Evolutionary conservation across 495 filamentous ascomycete species (phyloP).

Genomic region (Talaromyces stipitatus): DNA sequence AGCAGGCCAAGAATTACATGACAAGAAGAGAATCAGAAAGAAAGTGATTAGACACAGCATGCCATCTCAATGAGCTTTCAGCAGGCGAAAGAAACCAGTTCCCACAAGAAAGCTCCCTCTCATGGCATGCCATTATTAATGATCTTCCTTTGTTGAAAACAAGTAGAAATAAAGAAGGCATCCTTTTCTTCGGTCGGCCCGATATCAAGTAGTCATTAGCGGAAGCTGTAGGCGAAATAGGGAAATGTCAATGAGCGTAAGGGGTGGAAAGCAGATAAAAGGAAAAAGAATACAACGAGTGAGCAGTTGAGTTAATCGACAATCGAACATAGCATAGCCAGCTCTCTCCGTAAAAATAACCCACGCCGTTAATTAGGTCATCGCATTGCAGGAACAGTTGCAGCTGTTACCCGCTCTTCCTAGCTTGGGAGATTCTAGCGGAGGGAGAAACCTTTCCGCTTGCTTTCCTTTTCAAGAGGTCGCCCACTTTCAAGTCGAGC

Average conservation of each 20-base stretch:
- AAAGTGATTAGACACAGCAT: constrained; percentile 19
- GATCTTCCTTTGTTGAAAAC: constrained; percentile 8
- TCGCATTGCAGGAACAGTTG: constrained; percentile 4
- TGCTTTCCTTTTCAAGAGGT: constrained; percentile 88
- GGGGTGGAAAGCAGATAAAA: constrained; percentile 22
- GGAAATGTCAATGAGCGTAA: constrained; percentile 31
- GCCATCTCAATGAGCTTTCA: neutral
- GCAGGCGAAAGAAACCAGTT: constrained; percentile 2
- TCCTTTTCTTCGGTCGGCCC: constrained; percentile 18
- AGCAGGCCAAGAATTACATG: constrained; percentile 44
- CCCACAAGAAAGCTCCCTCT: neutral
- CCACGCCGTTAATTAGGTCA: constrained; percentile 11
- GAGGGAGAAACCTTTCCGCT: constrained; percentile 96
- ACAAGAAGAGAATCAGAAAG: constrained; percentile 37
- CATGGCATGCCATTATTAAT: constrained; percentile 12
- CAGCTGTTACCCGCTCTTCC: constrained; percentile 11
- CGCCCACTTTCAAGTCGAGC: constrained; percentile 82
- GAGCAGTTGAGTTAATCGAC: constrained; percentile 11
- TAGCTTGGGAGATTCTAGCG: constrained; percentile 47
- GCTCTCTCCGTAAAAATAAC: constrained; percentile 6
- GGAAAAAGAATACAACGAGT: constrained; percentile 24
- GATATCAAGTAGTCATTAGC: constrained; percentile 28
- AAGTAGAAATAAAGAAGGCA: constrained; percentile 14
- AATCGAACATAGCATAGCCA: constrained; percentile 2
- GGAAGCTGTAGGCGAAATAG: constrained; percentile 21